Evolutionary conservation across 495 filamentous ascomycete genomes (phyloP).

Genomic region (Neurospora hispaniola): DNA sequence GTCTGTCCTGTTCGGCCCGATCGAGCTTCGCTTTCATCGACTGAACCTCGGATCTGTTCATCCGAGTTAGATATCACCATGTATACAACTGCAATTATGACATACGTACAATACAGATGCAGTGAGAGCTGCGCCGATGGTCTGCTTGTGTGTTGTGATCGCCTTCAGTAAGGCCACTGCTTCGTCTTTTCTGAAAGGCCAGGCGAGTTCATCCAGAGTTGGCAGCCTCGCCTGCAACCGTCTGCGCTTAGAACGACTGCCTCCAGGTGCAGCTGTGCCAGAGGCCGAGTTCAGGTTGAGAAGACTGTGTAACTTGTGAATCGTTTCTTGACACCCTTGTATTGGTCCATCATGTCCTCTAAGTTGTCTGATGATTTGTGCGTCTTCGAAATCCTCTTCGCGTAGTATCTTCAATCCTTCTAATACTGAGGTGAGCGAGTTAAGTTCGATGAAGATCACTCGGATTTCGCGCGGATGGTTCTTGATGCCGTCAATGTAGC

Average conservation of each 20-base stretch:
- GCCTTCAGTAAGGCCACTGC: conserved; percentile 14
- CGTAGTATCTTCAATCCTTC: background rate
- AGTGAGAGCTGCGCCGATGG: conserved; percentile 3
- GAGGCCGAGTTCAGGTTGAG: background rate
- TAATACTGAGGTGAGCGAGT: background rate
- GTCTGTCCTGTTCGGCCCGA: background rate
- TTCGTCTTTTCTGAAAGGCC: conserved; percentile 16
- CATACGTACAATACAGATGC: background rate
- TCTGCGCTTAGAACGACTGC: fast-evolving
- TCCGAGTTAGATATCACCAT: background rate
- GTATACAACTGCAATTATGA: background rate
- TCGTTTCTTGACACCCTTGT: background rate
- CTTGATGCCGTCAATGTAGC: conserved; percentile 1
- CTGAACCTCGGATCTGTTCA: background rate
- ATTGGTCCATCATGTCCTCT: background rate
- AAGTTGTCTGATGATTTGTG: background rate
- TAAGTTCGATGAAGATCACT: conserved; percentile 4
- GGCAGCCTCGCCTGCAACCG: background rate
- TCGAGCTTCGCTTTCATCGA: background rate
- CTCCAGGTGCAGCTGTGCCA: background rate
- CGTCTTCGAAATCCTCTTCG: background rate
- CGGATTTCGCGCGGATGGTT: conserved; percentile 6
- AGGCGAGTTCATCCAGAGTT: conserved; percentile 5
- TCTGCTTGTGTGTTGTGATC: conserved; percentile 17
- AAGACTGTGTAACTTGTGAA: background rate